Evolutionary conservation across 495 filamentous ascomycete species (phyloP).

Genomic region (Neurospora sp.): DNA sequence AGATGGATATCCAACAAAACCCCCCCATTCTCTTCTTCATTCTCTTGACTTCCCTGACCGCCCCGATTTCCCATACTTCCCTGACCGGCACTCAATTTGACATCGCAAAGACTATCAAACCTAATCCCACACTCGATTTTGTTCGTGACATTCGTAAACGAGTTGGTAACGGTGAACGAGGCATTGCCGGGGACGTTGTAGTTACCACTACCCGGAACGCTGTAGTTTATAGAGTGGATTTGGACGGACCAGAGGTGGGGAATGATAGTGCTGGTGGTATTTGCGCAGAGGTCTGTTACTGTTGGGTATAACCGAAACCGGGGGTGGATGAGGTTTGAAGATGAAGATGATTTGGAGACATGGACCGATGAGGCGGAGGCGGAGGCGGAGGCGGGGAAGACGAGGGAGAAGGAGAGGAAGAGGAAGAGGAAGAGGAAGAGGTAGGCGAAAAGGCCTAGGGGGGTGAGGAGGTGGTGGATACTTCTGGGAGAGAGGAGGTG

Average conservation of each 20-base stretch:
- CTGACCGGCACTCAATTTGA: background rate
- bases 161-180: constrained; percentile 1
- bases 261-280: background rate
- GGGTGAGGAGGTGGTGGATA: background rate
- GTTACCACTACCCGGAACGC: background rate
- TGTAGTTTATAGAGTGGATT: background rate
- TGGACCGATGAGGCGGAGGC: background rate
- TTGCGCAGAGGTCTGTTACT: background rate
- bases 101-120: constrained; percentile 2
- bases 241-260: constrained; percentile 2
- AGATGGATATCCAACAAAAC: background rate
- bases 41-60: too few species aligned
- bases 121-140: background rate
- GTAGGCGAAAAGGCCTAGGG: background rate
- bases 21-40: too few species aligned
- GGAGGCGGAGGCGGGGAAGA: background rate
- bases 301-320: background rate
- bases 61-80: too few species aligned
- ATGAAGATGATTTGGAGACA: background rate
- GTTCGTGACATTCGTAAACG: background rate
- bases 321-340: background rate
- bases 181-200: background rate
- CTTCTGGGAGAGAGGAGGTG: background rate
- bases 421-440: background rate
- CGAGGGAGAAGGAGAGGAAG: background rate